phyloP scores from a whole-genome alignment of 2,329 filamentous ascomycete species.

The Lecanicillium sp. region DNA sequence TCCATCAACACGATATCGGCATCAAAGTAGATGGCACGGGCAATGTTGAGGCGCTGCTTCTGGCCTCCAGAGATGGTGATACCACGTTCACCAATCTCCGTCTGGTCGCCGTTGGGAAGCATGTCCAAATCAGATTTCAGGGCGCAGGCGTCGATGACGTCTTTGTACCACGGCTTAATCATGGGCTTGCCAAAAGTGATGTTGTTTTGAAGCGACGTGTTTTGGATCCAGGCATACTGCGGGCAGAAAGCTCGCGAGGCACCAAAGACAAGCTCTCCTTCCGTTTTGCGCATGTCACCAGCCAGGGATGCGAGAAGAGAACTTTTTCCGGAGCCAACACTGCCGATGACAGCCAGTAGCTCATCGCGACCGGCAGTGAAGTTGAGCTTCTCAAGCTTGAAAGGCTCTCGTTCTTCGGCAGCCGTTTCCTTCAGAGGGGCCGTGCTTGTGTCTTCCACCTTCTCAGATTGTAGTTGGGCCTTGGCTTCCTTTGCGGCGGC shows the following conservation, averaged over 20 bases:
- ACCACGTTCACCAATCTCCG: conserved; percentile 90
- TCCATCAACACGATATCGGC: conserved; percentile 64
- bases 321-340: conserved; percentile 85
- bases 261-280: conserved; percentile 67
- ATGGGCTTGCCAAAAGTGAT: conserved; percentile 82
- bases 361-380: conserved; percentile 68
- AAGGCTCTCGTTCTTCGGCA: conserved; percentile 57
- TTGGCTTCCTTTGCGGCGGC: conserved; percentile 40
- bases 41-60: conserved; percentile 92
- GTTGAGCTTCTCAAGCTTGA: conserved; percentile 63
- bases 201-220: conserved; percentile 79
- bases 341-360: conserved; percentile 77
- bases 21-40: conserved; percentile 68
- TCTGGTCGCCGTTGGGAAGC: conserved; percentile 81
- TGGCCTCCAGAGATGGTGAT: conserved; percentile 95
- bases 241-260: conserved; percentile 85
- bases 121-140: conserved; percentile 82
- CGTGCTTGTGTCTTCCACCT: conserved; percentile 19
- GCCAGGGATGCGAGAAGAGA: conserved; percentile 84
- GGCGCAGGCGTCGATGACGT: conserved; percentile 80
- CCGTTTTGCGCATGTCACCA: conserved; percentile 85
- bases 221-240: conserved; percentile 98
- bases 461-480: conserved; percentile 30
- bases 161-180: conserved; percentile 71
- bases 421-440: conserved; percentile 39